A percentile compares a stretch with the other conserved stretches of the same genome.
These are phyloP conservation scores for Claviceps fusiformis DNA, from an alignment of 2,329 filamentous ascomycete genomes.

Conservation along the genomic window DNA sequence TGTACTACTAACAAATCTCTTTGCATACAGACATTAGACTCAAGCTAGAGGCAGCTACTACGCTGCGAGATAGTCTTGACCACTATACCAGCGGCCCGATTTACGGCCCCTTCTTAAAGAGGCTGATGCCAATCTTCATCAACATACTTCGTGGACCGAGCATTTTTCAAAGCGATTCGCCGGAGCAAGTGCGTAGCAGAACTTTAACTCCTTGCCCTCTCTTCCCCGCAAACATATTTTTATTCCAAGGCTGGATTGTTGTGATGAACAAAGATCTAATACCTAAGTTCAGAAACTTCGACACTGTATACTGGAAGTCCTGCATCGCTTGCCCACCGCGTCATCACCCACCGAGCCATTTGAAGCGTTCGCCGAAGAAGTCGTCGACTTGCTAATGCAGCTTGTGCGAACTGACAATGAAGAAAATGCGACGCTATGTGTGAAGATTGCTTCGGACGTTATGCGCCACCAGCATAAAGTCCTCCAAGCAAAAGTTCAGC, in stretches of 20 bases:
- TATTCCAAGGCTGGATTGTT: neutral
- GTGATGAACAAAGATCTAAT: neutral
- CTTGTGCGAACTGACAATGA: constrained; percentile 89
- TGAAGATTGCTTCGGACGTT: constrained; percentile 96
- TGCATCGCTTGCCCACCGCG: constrained; percentile 69
- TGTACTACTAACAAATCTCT: neutral
- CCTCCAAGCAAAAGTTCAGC: constrained; percentile 65
- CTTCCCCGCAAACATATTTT: too few species aligned
- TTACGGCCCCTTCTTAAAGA: constrained; percentile 71
- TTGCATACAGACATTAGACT: constrained; percentile 54
- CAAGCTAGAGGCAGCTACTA: constrained; percentile 70
- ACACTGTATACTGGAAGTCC: constrained; percentile 84
- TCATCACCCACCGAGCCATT: constrained; percentile 63
- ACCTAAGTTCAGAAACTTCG: constrained; percentile 57
- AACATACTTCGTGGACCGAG: constrained; percentile 73
- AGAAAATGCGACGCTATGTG: constrained; percentile 94
- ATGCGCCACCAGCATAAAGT: constrained; percentile 84
- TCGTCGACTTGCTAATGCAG: constrained; percentile 80
- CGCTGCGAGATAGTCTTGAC: constrained; percentile 84
- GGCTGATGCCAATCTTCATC: constrained; percentile 81
- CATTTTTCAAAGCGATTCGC: constrained; percentile 79
- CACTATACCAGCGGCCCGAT: constrained; percentile 65
- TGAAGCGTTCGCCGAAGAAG: constrained; percentile 76
- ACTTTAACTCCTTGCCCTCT: neutral
- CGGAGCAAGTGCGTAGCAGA: constrained; percentile 58